These are phyloP conservation scores for Skeletonema potamos DNA, from an alignment of 108 stramenopile species.

Conservation along the genomic window DNA sequence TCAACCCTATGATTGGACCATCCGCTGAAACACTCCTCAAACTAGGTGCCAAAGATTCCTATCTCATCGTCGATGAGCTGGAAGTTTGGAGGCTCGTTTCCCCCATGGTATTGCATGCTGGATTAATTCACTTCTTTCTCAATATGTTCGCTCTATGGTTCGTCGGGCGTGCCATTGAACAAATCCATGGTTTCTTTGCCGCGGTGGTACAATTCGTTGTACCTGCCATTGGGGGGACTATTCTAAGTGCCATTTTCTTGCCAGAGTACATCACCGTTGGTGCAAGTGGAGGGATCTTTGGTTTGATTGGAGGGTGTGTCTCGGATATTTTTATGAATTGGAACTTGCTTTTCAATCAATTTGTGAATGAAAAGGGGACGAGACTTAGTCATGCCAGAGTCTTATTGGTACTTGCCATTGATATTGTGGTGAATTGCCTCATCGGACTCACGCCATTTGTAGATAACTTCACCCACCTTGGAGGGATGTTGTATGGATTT, in stretches of 20 bases:
- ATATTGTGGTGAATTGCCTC: conserved; percentile 80
- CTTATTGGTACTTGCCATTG: conserved; percentile 66
- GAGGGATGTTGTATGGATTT: conserved; percentile 74
- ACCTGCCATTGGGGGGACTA: conserved; percentile 83
- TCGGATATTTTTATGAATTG: conserved; percentile 94
- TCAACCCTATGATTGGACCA: conserved; percentile 89
- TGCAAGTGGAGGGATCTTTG: conserved; percentile 92
- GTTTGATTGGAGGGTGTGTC: conserved; percentile 89
- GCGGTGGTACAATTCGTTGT: conserved; percentile 70
- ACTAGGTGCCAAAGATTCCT: conserved; percentile 88
- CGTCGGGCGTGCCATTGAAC: conserved; percentile 89
- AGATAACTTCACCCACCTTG: conserved; percentile 85
- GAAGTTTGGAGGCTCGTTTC: conserved; percentile 84
- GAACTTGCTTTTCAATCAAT: conserved; percentile 79
- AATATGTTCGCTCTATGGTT: conserved; percentile 92
- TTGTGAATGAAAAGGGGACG: conserved; percentile 70
- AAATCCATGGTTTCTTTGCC: conserved; percentile 76
- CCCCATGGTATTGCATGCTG: conserved; percentile 94
- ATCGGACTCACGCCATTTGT: conserved; percentile 88
- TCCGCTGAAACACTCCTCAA: conserved; percentile 80
- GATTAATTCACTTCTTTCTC: conserved; percentile 89
- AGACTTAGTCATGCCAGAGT: conserved; percentile 72
- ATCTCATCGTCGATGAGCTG: conserved; percentile 82
- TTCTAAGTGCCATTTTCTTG: conserved; percentile 88
- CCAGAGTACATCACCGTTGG: conserved; percentile 92